Percentiles rank a stretch among this genome's conserved stretches.
Evolutionary conservation across 208 protist species (phyloP).

Genomic region (Leishmania aethiopica): DNA sequence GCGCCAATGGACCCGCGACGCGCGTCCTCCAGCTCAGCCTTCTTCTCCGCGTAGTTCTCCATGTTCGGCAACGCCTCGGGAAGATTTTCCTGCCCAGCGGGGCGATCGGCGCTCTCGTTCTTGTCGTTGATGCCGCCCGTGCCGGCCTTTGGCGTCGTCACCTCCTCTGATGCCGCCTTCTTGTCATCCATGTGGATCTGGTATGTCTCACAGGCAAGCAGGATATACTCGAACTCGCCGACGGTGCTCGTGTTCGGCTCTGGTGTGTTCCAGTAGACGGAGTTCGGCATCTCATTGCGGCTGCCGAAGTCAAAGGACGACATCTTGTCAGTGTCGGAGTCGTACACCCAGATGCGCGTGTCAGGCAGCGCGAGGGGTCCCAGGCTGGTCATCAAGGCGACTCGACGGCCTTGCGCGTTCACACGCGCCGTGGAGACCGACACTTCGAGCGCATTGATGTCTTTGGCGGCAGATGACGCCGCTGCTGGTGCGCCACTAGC

Average conservation of each 20-base stretch:
- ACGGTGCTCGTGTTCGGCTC: constrained; percentile 84
- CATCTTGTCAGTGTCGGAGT: constrained; percentile 88
- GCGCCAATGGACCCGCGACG: constrained; percentile 52
- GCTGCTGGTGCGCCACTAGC: constrained; percentile 11
- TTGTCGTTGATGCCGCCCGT: neutral
- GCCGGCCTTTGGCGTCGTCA: constrained; percentile 5
- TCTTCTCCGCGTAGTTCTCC: constrained; percentile 80
- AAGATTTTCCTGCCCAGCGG: constrained; percentile 47
- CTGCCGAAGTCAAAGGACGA: constrained; percentile 78
- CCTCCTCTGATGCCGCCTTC: constrained; percentile 7
- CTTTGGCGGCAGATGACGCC: constrained; percentile 11
- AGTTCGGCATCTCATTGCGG: constrained; percentile 71
- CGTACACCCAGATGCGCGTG: constrained; percentile 89
- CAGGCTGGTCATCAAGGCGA: constrained; percentile 77
- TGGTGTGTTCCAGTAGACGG: constrained; percentile 90
- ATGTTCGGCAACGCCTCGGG: constrained; percentile 79
- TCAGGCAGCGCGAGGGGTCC: constrained; percentile 52
- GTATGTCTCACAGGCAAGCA: constrained; percentile 90
- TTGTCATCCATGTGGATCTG: constrained; percentile 40
- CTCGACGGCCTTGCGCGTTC: constrained; percentile 83
- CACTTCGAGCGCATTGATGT: constrained; percentile 18
- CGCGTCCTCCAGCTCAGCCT: constrained; percentile 34
- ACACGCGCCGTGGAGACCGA: constrained; percentile 63
- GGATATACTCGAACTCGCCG: constrained; percentile 87
- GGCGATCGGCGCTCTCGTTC: constrained; percentile 18